Base-by-base conservation (phyloP, 495 filamentous ascomycete genomes). In the Aspergillus sparsus region DNA sequence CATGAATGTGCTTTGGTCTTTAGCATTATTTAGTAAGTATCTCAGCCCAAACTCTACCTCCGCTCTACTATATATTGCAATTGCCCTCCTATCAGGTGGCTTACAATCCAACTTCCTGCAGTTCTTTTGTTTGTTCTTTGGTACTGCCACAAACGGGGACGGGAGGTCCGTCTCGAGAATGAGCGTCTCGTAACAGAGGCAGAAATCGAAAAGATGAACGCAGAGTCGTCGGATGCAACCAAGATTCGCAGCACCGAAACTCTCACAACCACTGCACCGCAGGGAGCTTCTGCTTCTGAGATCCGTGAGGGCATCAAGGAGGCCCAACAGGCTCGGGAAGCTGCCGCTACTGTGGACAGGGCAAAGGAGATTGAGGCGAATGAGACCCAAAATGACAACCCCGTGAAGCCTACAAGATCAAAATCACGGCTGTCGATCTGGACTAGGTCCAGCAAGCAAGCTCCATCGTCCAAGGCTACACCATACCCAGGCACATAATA, bases 121-220 rank as follows among this genome's bases (percentile, higher is more conserved):
- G 89, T 97, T 59, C 78, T 98, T 11, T 74, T 98, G 34, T 91
- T 93, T 69, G 89, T 93, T 51, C 83, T 98, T 60, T 98, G 93
- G 93, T 98, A 98, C 71, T 97, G 91, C 73, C 89, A 97, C 71
- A 97, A 97, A 72, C 85, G 94, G 12, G 94, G 94, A 37, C 83
- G 84, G 13, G 94, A 98, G 74, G 85, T 85, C 12, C 80, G 94
- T 37, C 79, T 97, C 1, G 90, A 91, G 66, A 83, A 78, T 60
- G 90, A 93, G 71, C 79, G 80, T 7, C 65, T 78, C 10, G 77
- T 82, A n/a, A 80, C 77, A 1, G 79, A 82, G 57, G 74, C 74
- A 34, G 77, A 82, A 59, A 76, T 80, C 42, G 66, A 60, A 11
- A 73, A 74, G 63, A 60, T 82, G 50, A 81, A 80, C 31, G 69